Evolutionary conservation across 208 protist species (phyloP).

Genomic region (Angomonas desouzai): DNA sequence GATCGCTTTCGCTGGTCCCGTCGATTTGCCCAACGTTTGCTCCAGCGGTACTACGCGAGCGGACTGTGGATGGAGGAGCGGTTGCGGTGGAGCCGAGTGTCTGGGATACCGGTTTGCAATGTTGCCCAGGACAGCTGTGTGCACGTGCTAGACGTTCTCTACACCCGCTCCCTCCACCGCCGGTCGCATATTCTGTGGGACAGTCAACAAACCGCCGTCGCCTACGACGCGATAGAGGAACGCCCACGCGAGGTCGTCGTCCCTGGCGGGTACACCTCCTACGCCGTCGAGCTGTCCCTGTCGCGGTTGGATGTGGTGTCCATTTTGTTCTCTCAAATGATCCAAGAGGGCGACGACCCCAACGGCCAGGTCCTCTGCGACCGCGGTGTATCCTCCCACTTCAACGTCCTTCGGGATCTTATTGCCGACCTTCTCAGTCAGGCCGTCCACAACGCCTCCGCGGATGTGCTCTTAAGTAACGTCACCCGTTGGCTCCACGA

Average conservation of each 20-base stretch:
- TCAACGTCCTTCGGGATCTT: constrained; percentile 88
- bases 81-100: constrained; percentile 68
- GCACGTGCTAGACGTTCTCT: constrained; percentile 83
- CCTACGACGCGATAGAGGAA: constrained; percentile 78
- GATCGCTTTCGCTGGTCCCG: constrained; percentile 83
- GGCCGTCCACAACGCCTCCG: constrained; percentile 52
- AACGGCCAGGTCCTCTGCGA: constrained; percentile 67
- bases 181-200: constrained; percentile 81
- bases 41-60: constrained; percentile 81
- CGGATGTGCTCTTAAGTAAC: constrained; percentile 70
- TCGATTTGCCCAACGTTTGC: constrained; percentile 53
- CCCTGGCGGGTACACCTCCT: constrained; percentile 72
- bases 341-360: constrained; percentile 84
- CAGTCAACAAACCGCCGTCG: constrained; percentile 52
- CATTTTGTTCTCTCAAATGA: constrained; percentile 85
- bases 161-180: constrained; percentile 63
- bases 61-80: constrained; percentile 82
- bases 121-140: constrained; percentile 81
- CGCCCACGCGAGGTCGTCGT: constrained; percentile 74
- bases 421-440: constrained; percentile 76
- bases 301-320: constrained; percentile 85
- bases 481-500: constrained; percentile 86
- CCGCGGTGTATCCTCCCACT: constrained; percentile 81
- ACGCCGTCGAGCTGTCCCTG: constrained; percentile 85
- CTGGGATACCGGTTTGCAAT: constrained; percentile 85